phyloP scores from a whole-genome alignment of 192 early-diverging fungal genomes.

The Coemansia aciculifera region DNA sequence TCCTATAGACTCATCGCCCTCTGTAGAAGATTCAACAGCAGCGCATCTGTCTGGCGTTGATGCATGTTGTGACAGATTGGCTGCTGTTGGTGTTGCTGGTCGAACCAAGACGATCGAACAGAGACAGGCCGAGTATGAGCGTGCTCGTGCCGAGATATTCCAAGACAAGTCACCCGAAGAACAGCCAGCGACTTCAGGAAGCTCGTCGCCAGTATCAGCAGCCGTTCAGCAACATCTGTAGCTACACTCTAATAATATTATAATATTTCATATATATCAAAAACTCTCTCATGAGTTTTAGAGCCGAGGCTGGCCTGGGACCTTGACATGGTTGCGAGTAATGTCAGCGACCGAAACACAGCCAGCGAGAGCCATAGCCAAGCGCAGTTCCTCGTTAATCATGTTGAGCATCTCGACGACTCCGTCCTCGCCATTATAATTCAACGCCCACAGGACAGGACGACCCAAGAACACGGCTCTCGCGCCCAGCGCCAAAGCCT shows the following conservation, averaged over 20 bases:
- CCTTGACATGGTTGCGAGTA: conserved; percentile 27
- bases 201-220: neutral
- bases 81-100: neutral
- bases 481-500: conserved; percentile 93
- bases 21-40: neutral
- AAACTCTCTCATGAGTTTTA: neutral
- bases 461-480: conserved; percentile 66
- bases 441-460: conserved; percentile 72
- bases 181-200: neutral
- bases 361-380: conserved; percentile 78
- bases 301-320: conserved; percentile 12
- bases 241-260: neutral
- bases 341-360: conserved; percentile 33
- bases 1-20: neutral
- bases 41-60: neutral
- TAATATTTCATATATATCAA: neutral
- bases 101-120: conserved; percentile 18
- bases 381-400: conserved; percentile 81
- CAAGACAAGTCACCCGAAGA: conserved; percentile 11
- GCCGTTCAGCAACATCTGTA: neutral
- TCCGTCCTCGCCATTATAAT: conserved; percentile 81
- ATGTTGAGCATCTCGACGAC: conserved; percentile 80
- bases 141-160: conserved; percentile 37
- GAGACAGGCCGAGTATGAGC: conserved; percentile 38
- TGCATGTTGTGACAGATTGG: neutral